These are phyloP conservation scores for Suillus bovinus DNA, from an alignment of 768 basidiomycete genomes.

Conservation along the genomic window DNA sequence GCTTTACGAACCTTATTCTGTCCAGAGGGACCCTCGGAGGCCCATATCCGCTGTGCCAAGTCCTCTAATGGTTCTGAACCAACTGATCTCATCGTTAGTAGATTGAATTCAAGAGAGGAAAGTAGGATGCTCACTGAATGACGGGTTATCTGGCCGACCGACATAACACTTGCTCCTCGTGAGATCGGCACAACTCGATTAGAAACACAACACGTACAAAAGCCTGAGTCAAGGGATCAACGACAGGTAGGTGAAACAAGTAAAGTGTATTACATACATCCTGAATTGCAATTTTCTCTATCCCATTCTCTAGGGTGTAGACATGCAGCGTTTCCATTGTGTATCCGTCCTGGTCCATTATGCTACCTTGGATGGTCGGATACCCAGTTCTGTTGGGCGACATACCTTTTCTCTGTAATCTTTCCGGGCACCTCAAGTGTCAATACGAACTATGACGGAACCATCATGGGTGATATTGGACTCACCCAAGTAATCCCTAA, in stretches of 20 bases:
- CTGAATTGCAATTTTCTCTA: conserved; percentile 56
- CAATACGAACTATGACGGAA: neutral
- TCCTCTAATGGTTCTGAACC: conserved; percentile 77
- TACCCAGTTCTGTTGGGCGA: neutral
- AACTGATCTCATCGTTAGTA: conserved; percentile 44
- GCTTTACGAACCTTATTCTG: conserved; percentile 68
- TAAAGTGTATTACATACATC: conserved; percentile 40
- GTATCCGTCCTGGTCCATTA: conserved; percentile 76
- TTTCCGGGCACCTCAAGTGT: conserved; percentile 22
- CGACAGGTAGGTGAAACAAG: neutral
- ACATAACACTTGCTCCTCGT: conserved; percentile 68
- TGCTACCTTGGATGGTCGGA: neutral
- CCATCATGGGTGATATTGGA: neutral
- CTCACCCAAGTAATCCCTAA: conserved; percentile 81
- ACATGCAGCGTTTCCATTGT: conserved; percentile 79
- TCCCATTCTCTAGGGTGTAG: conserved; percentile 52
- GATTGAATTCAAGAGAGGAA: neutral
- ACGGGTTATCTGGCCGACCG: conserved; percentile 83
- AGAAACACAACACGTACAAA: conserved; percentile 40
- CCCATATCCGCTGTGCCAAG: conserved; percentile 71
- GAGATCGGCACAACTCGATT: neutral
- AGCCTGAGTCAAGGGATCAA: conserved; percentile 40
- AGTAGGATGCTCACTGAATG: conserved; percentile 62
- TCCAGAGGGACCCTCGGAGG: conserved; percentile 83
- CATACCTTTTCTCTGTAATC: conserved; percentile 85